Evolutionary conservation across 108 stramenopile genomes (phyloP), one percentile per base, ranked within the genome.

Genomic region (Mayamaea pseudoterrestris): DNA sequence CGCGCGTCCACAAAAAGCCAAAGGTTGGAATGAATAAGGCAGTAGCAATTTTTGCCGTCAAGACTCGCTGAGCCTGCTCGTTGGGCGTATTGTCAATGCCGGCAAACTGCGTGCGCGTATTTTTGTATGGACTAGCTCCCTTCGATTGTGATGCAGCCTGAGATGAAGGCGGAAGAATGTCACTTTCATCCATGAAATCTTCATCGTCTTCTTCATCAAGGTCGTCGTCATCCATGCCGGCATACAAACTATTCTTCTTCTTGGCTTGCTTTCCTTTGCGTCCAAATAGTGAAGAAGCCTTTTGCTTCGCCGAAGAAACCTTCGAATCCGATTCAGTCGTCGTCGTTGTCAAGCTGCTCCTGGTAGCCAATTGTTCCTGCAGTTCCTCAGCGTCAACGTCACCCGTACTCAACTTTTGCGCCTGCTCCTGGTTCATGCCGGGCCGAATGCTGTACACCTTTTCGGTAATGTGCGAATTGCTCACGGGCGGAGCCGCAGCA

Each of bases 371-470:
- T 24, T 29, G 34, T 22, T 24, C 16, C 13, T 0, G 31, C 23
- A 0, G 40, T 45, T 27, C 46, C 41, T 27, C 28, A 26, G 43
- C 26, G 23, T 3, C 46, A 14, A 40, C 12, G 7, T 27, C 49
- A 14, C 21, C 25, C 21, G 44, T 7, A 37, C 22, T 41, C 42
- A 65, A 24, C 17, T 41, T 5, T 30, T 48, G 21, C 7, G 72
- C 72, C 44, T 73, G 66, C 29, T 58, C 53, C 25, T 12, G 21
- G 11, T 44, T 57, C 37, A 60, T 52, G 3, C 66, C 66, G 2
- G 72, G 72, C 18, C 64, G 66, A 5, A 73, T n/a, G n/a, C n/a
- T n/a, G n/a, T n/a, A n/a, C n/a, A n/a, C n/a, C n/a, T n/a, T n/a
- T n/a, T n/a, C n/a, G n/a, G n/a, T n/a, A n/a, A n/a, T n/a, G n/a